Percentiles rank a stretch among this genome's conserved stretches.
Evolutionary conservation across 306 rosid genomes (phyloP).

Genomic region (Cajanus cajan): DNA sequence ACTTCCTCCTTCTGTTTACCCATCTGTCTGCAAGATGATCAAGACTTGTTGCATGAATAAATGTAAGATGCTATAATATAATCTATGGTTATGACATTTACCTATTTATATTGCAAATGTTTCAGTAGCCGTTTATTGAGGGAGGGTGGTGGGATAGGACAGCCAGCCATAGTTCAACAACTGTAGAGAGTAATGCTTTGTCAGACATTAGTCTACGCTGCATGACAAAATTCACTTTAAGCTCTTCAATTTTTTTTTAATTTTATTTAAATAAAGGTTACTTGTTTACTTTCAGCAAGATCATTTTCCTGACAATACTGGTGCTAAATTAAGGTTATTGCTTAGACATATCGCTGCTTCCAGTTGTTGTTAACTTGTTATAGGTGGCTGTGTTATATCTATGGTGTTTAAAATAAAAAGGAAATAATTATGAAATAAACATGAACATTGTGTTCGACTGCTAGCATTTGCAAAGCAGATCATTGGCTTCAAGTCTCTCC

Average conservation of each 20-base stretch:
- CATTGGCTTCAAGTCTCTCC: not conserved
- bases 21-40: slow-evolving; percentile 86
- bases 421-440: not conserved
- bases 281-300: not conserved
- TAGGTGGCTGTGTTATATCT: not conserved
- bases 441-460: not conserved
- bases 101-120: not conserved
- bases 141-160: not conserved
- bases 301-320: not conserved
- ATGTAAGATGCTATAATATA: slow-evolving; percentile 41
- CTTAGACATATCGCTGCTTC: not conserved
- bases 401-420: not conserved
- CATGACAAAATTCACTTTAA: not conserved
- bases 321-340: slow-evolving; percentile 5
- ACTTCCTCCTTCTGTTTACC: slow-evolving; percentile 93
- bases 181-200: not conserved
- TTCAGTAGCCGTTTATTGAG: not conserved
- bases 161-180: not conserved
- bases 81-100: not conserved
- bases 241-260: not conserved
- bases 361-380: not conserved
- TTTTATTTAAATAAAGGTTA: not conserved
- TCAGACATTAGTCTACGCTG: not conserved
- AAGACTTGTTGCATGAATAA: slow-evolving; percentile 64
- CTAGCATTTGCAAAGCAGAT: not conserved